These are phyloP conservation scores for Ceriops zippeliana DNA, from an alignment of 345 rosid genomes.

Conservation along the genomic window DNA sequence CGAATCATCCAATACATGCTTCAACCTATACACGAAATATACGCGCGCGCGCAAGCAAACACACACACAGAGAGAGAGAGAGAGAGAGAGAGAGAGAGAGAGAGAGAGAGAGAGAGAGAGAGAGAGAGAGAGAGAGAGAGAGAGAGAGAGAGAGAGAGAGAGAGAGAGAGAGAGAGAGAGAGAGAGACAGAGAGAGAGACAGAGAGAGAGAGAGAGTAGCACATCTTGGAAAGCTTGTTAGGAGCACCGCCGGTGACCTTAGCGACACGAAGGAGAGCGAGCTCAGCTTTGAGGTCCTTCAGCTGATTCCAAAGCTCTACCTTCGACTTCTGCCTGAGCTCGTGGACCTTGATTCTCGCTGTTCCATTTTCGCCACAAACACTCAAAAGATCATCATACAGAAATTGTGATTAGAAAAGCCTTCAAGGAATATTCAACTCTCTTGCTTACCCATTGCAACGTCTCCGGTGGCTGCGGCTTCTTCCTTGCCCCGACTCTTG, in stretches of 20 bases:
- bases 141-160: neutral
- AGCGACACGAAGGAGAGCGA: constrained; percentile 67
- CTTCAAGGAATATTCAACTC: too few species aligned
- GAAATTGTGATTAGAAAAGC: too few species aligned
- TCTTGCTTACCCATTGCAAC: too few species aligned
- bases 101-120: neutral
- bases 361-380: constrained; percentile 5
- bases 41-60: neutral
- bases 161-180: neutral
- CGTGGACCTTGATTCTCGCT: constrained; percentile 73
- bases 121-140: neutral
- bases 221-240: constrained; percentile 71
- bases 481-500: too few species aligned
- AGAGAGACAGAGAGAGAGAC: neutral
- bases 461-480: too few species aligned
- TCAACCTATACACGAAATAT: too few species aligned
- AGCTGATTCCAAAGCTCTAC: constrained; percentile 47
- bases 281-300: constrained; percentile 65
- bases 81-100: neutral
- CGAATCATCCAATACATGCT: too few species aligned
- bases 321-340: constrained; percentile 59
- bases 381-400: neutral
- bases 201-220: neutral
- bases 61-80: neutral
- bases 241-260: constrained; percentile 76